Base-by-base conservation (phyloP, 768 basidiomycete genomes). In the Tylopilus plumbeoviolaceoides region DNA sequence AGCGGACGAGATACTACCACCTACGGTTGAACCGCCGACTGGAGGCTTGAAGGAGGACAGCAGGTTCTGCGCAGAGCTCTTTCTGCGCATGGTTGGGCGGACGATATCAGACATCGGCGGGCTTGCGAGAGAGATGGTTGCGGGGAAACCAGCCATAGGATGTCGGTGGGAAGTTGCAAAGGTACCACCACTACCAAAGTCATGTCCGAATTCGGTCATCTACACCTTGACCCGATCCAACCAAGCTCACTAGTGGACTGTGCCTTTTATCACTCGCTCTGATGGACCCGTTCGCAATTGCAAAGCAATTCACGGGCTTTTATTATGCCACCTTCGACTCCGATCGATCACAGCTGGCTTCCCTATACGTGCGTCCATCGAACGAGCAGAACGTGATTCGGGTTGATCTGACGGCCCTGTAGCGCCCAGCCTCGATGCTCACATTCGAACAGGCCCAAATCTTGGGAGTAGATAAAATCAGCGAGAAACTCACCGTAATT, bases 361-460 rank as follows among this genome's bases (percentile, higher is more conserved):
- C 71, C 31, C 85, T 98, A 71, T 98, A 97, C 72, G 95, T 98
- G 55, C 61, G 88, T 83, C 47, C 28, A 18, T 46, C 41, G 9
- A 31, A 18, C 21, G 23, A 25, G 14, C 33, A 21, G 10, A 25
- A 47, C 44, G 36, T 46, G 69, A 71, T 68, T 69, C 52, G 59
- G 54, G 58, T 63, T 64, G 65, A 58, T 58, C 59, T 62, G 45
- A 54, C 59, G 48, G 27, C 23, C 30, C 52, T 54, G 23, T 68
- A 98, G 95, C 83, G 93, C 55, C 72, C 76, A 12, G 44, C 61
- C 48, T 98, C 95, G 11, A 95, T 95, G 91, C 73, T 98, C 63
- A 81, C 86, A 7, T 98, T 81, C 71, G 94, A 98, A 72, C 79
- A 78, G 14, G 41, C 60, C 28, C 82, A 77, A 20, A 70, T 84